Evolutionary conservation across 1,139 yeast species (phyloP), one percentile per base, ranked within the genome.

Genomic region (Eremothecium cymbalariae): DNA sequence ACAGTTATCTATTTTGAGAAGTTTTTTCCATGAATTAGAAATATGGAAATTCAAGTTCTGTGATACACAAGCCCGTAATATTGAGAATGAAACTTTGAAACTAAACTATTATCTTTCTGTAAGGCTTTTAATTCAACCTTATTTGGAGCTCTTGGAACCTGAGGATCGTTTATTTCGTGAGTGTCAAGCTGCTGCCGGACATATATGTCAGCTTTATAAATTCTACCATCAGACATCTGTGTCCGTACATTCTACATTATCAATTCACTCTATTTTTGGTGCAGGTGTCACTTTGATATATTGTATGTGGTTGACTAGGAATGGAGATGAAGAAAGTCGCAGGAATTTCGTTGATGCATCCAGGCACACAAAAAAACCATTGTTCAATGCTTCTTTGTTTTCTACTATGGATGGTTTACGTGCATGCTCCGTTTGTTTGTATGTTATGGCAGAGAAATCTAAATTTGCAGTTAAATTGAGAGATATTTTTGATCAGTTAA

Each of bases 151-250:
- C 12, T 49, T 74, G 44, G 72, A 69, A 36, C 79, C 80, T 5
- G 70, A 69, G 44, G 74, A 72, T 46, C 63, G 70, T 31, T 54
- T 74, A 18, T 73, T 74, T 46, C 64, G 65, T 36, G 77, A 72
- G 51, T 74, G 80, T 50, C 79, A 73, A 46, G 72, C 74, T 2
- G 78, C 77, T 24, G 77, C 79, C 2, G 80, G 80, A 25, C 75
- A 72, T 47, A 69, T 74, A 28, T 72, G 79, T 48, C 75, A 70
- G 44, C 58, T 72, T 11, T 71, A 72, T 48, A 70, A 73, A 44
- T 72, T 69, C 7, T 73, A 70, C 48, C 77, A 72, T 51, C 73
- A 72, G 42, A 70, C 68, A 44, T 70, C 77, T 1, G 70, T 67
- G 2, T 60, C 60, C 37, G 80, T 80, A 1, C 77, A 71, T 48